Evolutionary conservation across 768 basidiomycete genomes (phyloP).

Genomic region (Coprinopsis marcescibilis): DNA sequence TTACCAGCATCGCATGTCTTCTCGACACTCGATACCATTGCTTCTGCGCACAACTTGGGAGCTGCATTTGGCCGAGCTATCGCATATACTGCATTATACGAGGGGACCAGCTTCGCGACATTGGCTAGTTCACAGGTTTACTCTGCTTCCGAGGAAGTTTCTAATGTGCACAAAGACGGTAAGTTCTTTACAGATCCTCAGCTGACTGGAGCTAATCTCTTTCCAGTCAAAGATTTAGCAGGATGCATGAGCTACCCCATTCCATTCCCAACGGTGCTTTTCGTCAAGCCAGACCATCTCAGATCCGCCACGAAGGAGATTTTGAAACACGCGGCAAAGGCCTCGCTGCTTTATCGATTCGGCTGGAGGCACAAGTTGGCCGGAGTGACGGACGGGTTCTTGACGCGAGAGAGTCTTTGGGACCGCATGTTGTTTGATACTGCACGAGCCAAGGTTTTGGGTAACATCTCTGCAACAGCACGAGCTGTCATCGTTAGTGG

Average conservation of each 20-base stretch:
- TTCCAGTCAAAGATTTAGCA: slow-evolving; percentile 34
- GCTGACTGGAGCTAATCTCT: background rate
- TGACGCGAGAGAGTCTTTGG: slow-evolving; percentile 79
- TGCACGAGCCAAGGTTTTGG: slow-evolving; percentile 55
- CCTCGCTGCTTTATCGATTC: slow-evolving; percentile 49
- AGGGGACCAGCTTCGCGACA: slow-evolving; percentile 69
- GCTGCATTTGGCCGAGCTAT: slow-evolving; percentile 77
- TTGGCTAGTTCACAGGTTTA: slow-evolving; percentile 50
- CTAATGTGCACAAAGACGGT: background rate
- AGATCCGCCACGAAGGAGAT: slow-evolving; percentile 48
- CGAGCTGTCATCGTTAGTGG: slow-evolving; percentile 69
- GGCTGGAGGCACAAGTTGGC: slow-evolving; percentile 77
- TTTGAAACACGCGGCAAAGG: slow-evolving; percentile 46
- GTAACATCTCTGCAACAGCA: slow-evolving; percentile 55
- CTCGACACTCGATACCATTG: slow-evolving; percentile 68
- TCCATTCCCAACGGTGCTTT: slow-evolving; percentile 75
- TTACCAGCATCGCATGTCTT: slow-evolving; percentile 69
- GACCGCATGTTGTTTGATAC: slow-evolving; percentile 71
- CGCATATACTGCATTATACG: slow-evolving; percentile 72
- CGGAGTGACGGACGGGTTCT: slow-evolving; percentile 62
- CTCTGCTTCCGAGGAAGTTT: slow-evolving; percentile 9
- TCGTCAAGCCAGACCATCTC: slow-evolving; percentile 62
- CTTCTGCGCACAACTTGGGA: slow-evolving; percentile 68
- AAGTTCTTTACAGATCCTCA: background rate
- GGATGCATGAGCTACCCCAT: slow-evolving; percentile 47